Evolutionary conservation across 176 grass and related monocot species (phyloP), one percentile per base, ranked within the genome.

Genomic region (Bothriochloa decipiens): DNA sequence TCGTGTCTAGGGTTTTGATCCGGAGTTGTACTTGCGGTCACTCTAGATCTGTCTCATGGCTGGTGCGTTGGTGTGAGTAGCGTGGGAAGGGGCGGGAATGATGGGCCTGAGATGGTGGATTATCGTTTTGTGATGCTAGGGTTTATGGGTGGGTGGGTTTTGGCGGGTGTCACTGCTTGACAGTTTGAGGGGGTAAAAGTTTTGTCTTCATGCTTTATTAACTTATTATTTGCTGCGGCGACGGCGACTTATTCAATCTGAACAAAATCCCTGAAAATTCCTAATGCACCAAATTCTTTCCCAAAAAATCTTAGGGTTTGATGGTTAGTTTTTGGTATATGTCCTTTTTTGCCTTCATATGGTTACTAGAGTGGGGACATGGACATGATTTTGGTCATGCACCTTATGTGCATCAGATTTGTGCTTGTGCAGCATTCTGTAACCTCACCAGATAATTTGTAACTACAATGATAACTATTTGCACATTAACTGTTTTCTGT

Each of bases 1-100:
- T 83, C 41, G 47, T 87, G 22, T 82, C 82, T 86, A 88, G 83
- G 75, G 86, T 91, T 91, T 89, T 92, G 68, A n/a, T 26, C 18
- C 10, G 26, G 52, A 46, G 4, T 53, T 83, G 33, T 80, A 27
- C 43, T 28, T 67, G 50, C 43, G 43, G 20, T 32, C 16, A 16
- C 41, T 74, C 70, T 61, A 74, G 87, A 87, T 89, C 77, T 71
- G 60, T 74, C 0, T 11, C 26, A 70, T 91, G 18, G 46, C 2
- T 76, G 22, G 32, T 81, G 33, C 53, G 16, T 84, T 80, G 81
- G 29, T 60, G 62, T n/a, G 47, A 36, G 41, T 87, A 13, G n/a
- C 43, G 39, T 37, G 18, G 13, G 23, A 42, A 12, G 17, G 39
- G 37, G 37, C 35, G 29, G 18, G n/a, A 75, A 70, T 84, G 55